Base-by-base conservation (phyloP, 164 flowering plant genomes). In the Umbellularia californica region DNA sequence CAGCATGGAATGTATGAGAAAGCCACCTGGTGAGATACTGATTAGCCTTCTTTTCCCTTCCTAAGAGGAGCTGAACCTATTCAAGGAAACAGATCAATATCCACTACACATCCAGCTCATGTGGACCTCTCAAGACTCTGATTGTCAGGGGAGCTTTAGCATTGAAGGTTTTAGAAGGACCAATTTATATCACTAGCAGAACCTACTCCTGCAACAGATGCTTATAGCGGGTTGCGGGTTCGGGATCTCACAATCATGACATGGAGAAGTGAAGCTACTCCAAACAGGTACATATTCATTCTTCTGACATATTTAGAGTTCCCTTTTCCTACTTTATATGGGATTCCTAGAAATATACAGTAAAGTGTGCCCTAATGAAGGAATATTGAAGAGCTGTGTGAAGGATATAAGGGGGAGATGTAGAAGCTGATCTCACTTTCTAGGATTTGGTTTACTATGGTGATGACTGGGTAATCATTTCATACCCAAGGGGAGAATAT, bases 61-160 rank as follows among this genome's bases (percentile, higher is more conserved):
- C 67, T 64, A 64, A 25, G 28, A 64, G 67, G 67, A 64, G 25
- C 67, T 64, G 25, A 64, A 64, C 28, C 67, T 25, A 22, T 23
- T 64, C 15, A 6, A 24, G 14, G 17, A 64, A 64, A 64, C 24
- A 14, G 17, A 23, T 64, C 28, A 24, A 64, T 13, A 15, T 64
- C 67, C 64, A 20, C 23, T 60, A 2, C 20, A 23, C 64, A 17
- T 3, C 23, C n/a, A 19, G 25, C 28, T 64, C 28, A 24, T 64
- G 28, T 2, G 15, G 12, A 23, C 14, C 67, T 25, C 27, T 64
- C 14, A 25, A 25, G 17, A 64, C 67, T 64, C 67, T 24, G 28
- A 55, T 25, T 14, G 24, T 64, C 67, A 12, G 28, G 27, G 67
- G 28, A 22, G 14, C 67, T 64, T 23, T 64, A 23, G 28, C 28